These are phyloP conservation scores for Shiraia bambusicola DNA, from an alignment of 2,329 filamentous ascomycete genomes.

Conservation along the genomic window DNA sequence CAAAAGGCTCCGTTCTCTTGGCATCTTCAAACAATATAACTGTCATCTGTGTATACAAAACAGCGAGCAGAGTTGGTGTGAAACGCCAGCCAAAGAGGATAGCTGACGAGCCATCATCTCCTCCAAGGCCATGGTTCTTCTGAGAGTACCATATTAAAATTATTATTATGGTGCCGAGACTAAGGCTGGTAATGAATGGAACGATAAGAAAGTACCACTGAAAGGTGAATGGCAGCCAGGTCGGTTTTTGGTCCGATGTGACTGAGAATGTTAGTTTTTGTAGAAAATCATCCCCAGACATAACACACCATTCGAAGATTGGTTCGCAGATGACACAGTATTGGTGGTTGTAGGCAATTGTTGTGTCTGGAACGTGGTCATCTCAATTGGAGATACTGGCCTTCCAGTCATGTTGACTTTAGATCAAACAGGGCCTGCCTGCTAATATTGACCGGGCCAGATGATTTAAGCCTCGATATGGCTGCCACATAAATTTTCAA, in stretches of 20 bases:
- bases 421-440: neutral
- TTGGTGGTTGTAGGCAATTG: neutral
- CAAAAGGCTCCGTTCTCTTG: constrained; percentile 24
- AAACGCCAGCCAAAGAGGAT: constrained; percentile 32
- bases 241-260: neutral
- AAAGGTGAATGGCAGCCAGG: constrained; percentile 19
- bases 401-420: constrained; percentile 1
- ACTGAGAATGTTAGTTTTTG: neutral
- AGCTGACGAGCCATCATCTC: constrained; percentile 34
- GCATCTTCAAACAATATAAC: constrained; percentile 23
- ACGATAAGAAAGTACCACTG: constrained; percentile 16
- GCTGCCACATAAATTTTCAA: too few species aligned
- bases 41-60: constrained; percentile 20
- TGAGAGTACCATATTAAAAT: constrained; percentile 26
- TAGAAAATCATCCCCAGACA: neutral
- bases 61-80: constrained; percentile 22
- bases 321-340: neutral
- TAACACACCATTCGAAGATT: neutral
- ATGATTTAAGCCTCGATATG: neutral
- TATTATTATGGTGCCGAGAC: constrained; percentile 4
- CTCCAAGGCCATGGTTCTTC: constrained; percentile 13
- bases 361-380: neutral
- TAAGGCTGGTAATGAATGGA: constrained; percentile 5
- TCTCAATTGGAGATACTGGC: constrained; percentile 5
- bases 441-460: neutral